Evolutionary conservation across 2,329 filamentous ascomycete species (phyloP), one percentile per base, ranked within the genome.

Genomic region (Alternaria alternata): DNA sequence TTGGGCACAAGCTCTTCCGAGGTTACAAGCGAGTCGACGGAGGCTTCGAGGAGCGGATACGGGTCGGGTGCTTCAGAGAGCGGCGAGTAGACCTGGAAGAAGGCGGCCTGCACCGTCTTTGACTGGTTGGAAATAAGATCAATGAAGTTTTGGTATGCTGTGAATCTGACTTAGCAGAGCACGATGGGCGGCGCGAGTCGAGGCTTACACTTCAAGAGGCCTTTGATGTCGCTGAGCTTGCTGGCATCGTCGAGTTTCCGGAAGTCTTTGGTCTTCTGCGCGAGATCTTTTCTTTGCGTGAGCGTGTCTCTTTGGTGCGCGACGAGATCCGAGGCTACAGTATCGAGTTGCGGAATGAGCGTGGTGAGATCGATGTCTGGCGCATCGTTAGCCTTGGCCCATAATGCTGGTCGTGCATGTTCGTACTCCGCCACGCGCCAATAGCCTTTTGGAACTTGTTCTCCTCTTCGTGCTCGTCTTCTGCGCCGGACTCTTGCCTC

Each of bases 261-360:
- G 71, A 98, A 99, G 72, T 98, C 94, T 75, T 99, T 99, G 1
- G 95, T 99, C 84, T 97, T 98, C 76, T 97, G 94, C n/a, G 96
- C 95, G 20, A 99, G 84, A 62, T 99, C 96, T 77, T 99, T 99
- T 54, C 95, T 87, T 78, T 99, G 94, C 0, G 97, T 90, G 5
- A 97, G 91, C n/a, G 94, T 92, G 79, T 98, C 95, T 71, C 94
- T 88, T 76, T 99, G 96, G 76, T 96, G 93, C 48, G 91, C 84
- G 53, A 98, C 93, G 63, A 99, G 93, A 72, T 98, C 95, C 11
- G 94, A 94, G n/a, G 95, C 95, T 4, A 93, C 94, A 61, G 90
- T 91, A 80, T 99, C 95, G 64, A 99, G 89, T 67, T 87, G 91
- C 32, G 93, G 90, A 63, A 97, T 88, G 66, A 98, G 87, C 24